Percentiles rank a stretch among this genome's conserved stretches.
These are phyloP conservation scores for Fusarium sp. DNA, from an alignment of 2,329 filamentous ascomycete species.

Conservation along the genomic window DNA sequence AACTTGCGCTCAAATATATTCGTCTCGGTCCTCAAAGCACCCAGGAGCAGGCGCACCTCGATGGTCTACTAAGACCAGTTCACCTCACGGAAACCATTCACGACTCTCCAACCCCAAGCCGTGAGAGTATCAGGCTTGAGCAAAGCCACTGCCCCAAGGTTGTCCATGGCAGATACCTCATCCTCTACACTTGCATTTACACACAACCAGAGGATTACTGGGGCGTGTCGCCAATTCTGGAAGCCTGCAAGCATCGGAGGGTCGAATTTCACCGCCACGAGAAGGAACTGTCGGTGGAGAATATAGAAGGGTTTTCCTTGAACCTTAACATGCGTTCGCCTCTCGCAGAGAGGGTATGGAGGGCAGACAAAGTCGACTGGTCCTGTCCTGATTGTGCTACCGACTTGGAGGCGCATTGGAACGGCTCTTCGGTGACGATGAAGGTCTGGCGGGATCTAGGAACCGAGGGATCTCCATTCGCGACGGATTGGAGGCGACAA, in stretches of 20 bases:
- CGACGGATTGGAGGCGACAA: neutral
- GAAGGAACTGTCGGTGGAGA: neutral
- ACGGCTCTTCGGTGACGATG: neutral
- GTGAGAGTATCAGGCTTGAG: neutral
- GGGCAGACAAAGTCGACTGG: neutral
- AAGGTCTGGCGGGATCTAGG: conserved; percentile 7
- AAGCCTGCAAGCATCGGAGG: neutral
- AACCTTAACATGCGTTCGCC: neutral
- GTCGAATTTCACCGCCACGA: neutral
- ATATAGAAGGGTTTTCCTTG: neutral
- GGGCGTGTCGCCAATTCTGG: neutral
- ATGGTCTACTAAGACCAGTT: neutral
- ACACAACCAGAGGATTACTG: neutral
- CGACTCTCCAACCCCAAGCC: neutral
- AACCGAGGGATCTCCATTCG: neutral
- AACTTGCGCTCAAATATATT: neutral
- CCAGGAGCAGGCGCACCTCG: neutral
- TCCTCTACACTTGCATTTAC: neutral
- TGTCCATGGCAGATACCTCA: neutral
- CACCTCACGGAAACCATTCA: neutral
- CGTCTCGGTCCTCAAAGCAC: neutral
- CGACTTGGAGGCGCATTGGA: neutral
- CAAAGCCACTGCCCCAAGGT: neutral
- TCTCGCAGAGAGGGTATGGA: neutral
- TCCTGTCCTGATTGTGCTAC: neutral